Evolutionary conservation across 2,329 filamentous ascomycete genomes (phyloP).

Genomic region (Ophiostoma sp.): DNA sequence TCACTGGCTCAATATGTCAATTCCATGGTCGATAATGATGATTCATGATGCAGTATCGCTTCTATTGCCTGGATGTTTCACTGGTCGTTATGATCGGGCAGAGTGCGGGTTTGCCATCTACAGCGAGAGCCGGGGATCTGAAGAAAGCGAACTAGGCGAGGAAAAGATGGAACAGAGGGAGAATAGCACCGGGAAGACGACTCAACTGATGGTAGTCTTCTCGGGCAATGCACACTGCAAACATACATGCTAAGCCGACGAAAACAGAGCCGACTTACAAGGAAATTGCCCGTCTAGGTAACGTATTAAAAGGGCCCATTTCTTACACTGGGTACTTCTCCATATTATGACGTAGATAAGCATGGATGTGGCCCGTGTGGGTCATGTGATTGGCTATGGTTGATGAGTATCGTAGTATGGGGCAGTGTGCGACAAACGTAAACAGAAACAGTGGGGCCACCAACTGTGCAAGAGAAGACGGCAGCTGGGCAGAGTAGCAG

Average conservation of each 20-base stretch:
- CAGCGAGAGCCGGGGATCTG: too few relatives aligned
- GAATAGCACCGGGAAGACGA: too few relatives aligned
- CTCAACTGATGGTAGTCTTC: too few relatives aligned
- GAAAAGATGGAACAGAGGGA: too few relatives aligned
- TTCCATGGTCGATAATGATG: not conserved
- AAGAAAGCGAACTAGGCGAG: too few relatives aligned
- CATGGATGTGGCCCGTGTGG: not conserved
- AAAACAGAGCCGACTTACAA: constrained; percentile 11
- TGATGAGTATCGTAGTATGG: not conserved
- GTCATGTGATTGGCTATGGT: not conserved
- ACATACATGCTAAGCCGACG: not conserved
- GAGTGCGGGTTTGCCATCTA: not conserved
- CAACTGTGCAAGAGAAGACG: too few relatives aligned
- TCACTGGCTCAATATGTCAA: not conserved
- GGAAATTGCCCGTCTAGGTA: not conserved
- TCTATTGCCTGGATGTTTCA: not conserved
- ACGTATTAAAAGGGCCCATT: not conserved
- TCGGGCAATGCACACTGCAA: not conserved
- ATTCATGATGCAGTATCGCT: not conserved
- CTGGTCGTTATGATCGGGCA: not conserved
- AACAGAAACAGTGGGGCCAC: not conserved
- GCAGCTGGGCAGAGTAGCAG: not conserved
- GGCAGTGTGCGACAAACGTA: too few relatives aligned
- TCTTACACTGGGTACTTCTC: not conserved
- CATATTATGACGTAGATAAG: constrained; percentile 7